Percentiles rank a stretch among this genome's conserved stretches.
Evolutionary conservation across 2,329 filamentous ascomycete species (phyloP).

Genomic region (Fusarium nanum): DNA sequence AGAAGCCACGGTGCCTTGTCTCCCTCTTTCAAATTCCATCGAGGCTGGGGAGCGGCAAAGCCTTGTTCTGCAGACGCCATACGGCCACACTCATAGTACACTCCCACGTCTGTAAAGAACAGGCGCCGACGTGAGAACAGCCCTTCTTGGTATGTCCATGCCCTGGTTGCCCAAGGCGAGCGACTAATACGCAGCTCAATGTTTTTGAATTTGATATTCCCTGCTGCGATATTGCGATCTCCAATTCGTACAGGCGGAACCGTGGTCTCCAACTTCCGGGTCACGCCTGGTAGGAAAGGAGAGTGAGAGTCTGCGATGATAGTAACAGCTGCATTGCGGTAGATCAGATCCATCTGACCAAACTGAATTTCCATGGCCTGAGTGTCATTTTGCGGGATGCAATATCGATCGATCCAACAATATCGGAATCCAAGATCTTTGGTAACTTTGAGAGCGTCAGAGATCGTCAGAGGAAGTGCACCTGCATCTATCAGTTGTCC

Average conservation of each 20-base stretch:
- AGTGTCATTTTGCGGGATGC: background rate
- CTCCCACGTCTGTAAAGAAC: background rate
- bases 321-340: background rate
- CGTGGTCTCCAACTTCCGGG: background rate
- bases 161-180: background rate
- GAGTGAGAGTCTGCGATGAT: background rate
- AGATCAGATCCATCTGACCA: background rate
- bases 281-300: background rate
- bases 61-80: background rate
- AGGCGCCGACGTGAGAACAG: background rate
- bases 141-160: background rate
- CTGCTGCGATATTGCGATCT: background rate
- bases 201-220: background rate
- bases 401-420: background rate
- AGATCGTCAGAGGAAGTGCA: background rate
- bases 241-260: background rate
- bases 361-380: background rate
- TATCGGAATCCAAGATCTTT: background rate
- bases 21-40: background rate
- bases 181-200: background rate
- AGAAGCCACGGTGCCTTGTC: background rate
- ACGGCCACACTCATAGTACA: background rate
- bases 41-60: background rate
- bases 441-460: background rate
- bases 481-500: background rate